Base-by-base conservation (phyloP, 1,284 basidiomycete genomes). In the Leccinum glutinopallens region DNA sequence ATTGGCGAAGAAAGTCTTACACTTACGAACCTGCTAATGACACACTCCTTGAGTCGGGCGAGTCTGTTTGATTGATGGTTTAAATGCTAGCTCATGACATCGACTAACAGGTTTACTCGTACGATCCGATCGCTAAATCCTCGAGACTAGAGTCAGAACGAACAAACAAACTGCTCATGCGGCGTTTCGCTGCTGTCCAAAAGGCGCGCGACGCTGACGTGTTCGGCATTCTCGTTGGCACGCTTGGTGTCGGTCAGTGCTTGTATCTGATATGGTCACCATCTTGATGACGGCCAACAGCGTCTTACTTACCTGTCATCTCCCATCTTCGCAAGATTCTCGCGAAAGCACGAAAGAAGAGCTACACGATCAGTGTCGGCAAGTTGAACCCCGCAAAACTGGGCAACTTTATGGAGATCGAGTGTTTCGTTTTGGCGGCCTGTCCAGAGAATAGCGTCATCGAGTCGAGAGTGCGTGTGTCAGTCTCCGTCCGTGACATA, bases 361-460 rank as follows among this genome's bases (percentile, higher is more conserved):
- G 87, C 67, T 99, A 99, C 77, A 98, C 97, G 1, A 89, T 99
- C 70, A 93, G 90, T 59, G 97, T 99, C 0, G 97, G 97, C 37
- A 96, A 98, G 77, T 84, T 98, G 63, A 98, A 95, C 71, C 97
- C 97, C 0, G 88, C 96, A 17, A 99, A 99, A 74, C 82, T 99
- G 39, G 97, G 91, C 12, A 99, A 99, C 75, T 98, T 98, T 76
- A 86, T 94, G 71, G 96, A 98, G 76, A 91, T 99, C 60, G 97
- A 98, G 74, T 96, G 95, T 72, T 99, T 96, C 72, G 91, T 99
- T 5, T 83, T 98, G 64, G 91, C 98, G 1, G 96, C 96, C 1
- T 99, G 97, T 77, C 91, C 91, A 0, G 97, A 99, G 75, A 97
- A 97, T 71, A 94, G 92, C 59, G 76, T 98, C 46, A 86, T 97